phyloP scores from a whole-genome alignment of 2,329 filamentous ascomycete species.

The Botrytis hyacinthi region DNA sequence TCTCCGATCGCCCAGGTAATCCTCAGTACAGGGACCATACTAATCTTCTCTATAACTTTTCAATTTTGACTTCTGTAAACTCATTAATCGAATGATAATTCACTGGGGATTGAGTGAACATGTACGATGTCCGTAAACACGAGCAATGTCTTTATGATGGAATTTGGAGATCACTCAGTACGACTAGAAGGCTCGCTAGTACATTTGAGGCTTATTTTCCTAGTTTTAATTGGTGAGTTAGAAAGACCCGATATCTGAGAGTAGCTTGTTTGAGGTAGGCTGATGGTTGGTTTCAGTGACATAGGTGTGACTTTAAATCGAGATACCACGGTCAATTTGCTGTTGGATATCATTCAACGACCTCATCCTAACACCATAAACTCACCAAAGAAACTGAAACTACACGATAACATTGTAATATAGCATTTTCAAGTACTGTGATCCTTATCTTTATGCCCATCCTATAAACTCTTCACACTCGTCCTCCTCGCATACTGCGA shows the following conservation, averaged over 20 bases:
- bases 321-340: not conserved
- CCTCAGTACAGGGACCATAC: accelerated
- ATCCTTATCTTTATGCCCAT: not conserved
- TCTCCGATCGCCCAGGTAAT: too few species aligned
- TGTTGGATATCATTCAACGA: not conserved
- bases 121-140: not conserved
- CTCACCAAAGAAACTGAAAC: not conserved
- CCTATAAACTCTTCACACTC: not conserved
- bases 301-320: too few species aligned
- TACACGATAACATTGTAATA: not conserved
- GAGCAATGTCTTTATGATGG: not conserved
- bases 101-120: not conserved
- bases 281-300: too few species aligned
- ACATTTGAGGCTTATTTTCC: too few species aligned
- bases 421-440: too few species aligned
- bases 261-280: too few species aligned
- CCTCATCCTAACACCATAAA: too few species aligned
- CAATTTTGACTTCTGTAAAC: too few species aligned
- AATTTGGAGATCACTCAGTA: not conserved
- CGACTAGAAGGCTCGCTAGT: not conserved
- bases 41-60: not conserved
- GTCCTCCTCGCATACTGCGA: not conserved
- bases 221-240: not conserved
- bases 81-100: not conserved
- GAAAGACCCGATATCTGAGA: not conserved